Conservation (phyloP, 148 eudicot genomes). For the Silene uniflora region DNA sequence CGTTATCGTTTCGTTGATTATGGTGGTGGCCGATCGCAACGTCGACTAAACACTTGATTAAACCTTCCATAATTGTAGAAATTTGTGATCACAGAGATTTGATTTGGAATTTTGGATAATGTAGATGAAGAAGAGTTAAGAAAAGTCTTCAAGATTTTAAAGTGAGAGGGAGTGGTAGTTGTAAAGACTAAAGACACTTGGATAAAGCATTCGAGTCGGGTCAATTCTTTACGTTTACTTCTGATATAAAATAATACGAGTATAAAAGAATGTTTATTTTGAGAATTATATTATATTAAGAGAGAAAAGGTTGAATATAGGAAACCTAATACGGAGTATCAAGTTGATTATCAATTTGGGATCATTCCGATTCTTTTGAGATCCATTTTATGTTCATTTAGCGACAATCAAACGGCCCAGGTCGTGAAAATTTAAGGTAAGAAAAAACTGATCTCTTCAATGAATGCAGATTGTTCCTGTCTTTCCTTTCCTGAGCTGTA, state of each 20-base stretch:
- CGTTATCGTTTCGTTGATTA: constrained; percentile 10
- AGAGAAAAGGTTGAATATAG: no score
- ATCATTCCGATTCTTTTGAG: no score
- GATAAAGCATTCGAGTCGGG: no score
- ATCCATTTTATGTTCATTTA: no score
- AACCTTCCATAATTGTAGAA: constrained; percentile 48
- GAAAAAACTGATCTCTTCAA: constrained; percentile 99
- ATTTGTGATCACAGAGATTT: not conserved
- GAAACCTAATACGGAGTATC: no score
- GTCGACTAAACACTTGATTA: constrained; percentile 60
- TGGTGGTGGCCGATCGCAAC: constrained; percentile 43
- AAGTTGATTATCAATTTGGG: no score
- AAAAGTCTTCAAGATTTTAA: not conserved
- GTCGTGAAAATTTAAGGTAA: no score
- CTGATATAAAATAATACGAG: no score
- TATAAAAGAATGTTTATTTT: no score
- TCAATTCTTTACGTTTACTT: no score
- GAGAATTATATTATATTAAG: no score
- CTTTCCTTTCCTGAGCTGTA: constrained; percentile 69
- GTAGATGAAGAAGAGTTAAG: not conserved
- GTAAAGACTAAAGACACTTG: not conserved
- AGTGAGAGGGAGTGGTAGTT: not conserved
- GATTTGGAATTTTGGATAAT: not conserved
- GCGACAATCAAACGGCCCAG: no score
- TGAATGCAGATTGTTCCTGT: constrained; percentile 81